Conservation (phyloP, 768 basidiomycete genomes). For the Cyclocybe aegerita region DNA sequence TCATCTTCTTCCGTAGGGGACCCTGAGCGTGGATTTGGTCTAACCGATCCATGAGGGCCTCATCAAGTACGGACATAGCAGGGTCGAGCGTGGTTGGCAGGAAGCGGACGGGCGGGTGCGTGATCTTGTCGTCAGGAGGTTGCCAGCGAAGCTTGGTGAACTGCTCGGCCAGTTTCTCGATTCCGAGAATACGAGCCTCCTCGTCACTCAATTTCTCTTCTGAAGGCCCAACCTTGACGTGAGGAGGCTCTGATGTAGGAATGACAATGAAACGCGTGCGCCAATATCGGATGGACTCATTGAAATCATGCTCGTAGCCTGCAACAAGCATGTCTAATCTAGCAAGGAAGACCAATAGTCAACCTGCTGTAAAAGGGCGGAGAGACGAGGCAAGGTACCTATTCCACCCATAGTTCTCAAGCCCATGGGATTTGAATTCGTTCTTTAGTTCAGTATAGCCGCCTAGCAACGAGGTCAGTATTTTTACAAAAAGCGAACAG, state of each 20-base stretch:
- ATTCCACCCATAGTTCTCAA: constrained; percentile 88
- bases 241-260: constrained; percentile 73
- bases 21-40: constrained; percentile 78
- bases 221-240: constrained; percentile 50
- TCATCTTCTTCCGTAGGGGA: constrained; percentile 77
- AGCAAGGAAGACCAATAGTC: neutral
- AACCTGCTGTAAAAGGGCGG: neutral
- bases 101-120: constrained; percentile 65
- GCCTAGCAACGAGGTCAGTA: constrained; percentile 25
- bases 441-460: constrained; percentile 83
- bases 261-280: constrained; percentile 92
- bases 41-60: constrained; percentile 73
- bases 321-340: constrained; percentile 86
- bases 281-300: constrained; percentile 88
- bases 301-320: constrained; percentile 78
- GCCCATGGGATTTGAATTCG: constrained; percentile 72
- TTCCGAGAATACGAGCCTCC: constrained; percentile 85
- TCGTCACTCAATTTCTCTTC: constrained; percentile 83
- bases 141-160: constrained; percentile 87
- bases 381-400: constrained; percentile 42
- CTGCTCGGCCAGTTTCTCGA: constrained; percentile 87
- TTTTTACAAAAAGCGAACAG: neutral
- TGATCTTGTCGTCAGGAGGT: constrained; percentile 52
- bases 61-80: constrained; percentile 76
- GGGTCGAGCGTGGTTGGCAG: constrained; percentile 86